Base-by-base conservation (phyloP, 176 grass and related monocot genomes). In the Tillandsia leiboldiana region DNA sequence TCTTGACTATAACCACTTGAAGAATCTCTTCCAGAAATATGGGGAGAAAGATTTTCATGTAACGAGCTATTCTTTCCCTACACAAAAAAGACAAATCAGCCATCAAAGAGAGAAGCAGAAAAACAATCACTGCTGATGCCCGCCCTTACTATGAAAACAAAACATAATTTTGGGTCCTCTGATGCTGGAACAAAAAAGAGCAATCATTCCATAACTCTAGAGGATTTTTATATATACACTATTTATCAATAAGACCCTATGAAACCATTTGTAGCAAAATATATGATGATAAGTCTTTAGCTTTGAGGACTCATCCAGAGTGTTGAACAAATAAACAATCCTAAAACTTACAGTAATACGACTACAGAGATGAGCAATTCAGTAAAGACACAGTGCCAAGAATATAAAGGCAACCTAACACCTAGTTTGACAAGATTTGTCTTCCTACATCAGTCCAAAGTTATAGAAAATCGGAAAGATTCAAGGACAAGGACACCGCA, bases 1-100 rank as follows among this genome's bases (percentile, higher is more conserved):
- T 81, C 67, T 74, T 78, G 65, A 20, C 47, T 57, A 72, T 72
- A 67, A 73, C 79, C 71, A 75, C 65, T 77, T 70, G 79, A 83
- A 88, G 62, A 56, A 61, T 49, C 58, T 51, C 71, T 64, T 70
- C 66, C 81, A 71, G 73, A 47, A 70, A 67, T 69, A 81, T 72
- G 71, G 67, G 33, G 33, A 72, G 80, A 87, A 87, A 97, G 81
- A 64, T 87, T 97, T 72, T 72, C 83, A 69, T 83, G 85, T 50
- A 97, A 75, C 28, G 72, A 92, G 77, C 77, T 92, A 79, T 53
- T 92, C 74, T 83, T 65, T 72, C 78, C 73, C 93, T 97, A 81
- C 73, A 87, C 12, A 9, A 83, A 20, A n/a, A 69, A 50, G 74
- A 79, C 1, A 59, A 20, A 15, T 59, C 7, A 59, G 8, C 33